Conservation (phyloP, 345 rosid genomes). For the Eucalyptus sp. region DNA sequence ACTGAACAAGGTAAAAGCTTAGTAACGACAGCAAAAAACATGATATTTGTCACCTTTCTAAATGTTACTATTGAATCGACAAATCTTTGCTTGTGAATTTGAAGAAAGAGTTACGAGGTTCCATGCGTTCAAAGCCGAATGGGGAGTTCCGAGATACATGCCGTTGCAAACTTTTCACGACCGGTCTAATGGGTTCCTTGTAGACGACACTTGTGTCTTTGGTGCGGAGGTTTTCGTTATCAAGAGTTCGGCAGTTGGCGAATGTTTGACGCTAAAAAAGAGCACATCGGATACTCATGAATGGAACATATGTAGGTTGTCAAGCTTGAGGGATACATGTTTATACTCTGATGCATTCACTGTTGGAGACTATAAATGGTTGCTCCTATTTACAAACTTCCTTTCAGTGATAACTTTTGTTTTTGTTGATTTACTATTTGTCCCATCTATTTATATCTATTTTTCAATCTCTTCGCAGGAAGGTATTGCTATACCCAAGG, state of each 20-base stretch:
- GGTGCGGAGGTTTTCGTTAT: not conserved
- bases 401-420: not conserved
- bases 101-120: not conserved
- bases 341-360: not conserved
- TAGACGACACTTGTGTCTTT: not conserved
- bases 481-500: not conserved
- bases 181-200: not conserved
- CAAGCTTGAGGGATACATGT: not conserved
- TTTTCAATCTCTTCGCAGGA: not conserved
- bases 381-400: not conserved
- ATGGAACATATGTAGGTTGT: not conserved
- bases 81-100: not conserved
- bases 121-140: accelerated
- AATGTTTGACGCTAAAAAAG: not conserved
- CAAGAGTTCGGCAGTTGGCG: not conserved
- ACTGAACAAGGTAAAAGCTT: not conserved
- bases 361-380: not conserved
- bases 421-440: not conserved
- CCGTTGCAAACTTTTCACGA: accelerated
- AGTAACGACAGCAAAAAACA: not conserved
- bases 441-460: not conserved
- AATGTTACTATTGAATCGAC: not conserved
- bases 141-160: not conserved
- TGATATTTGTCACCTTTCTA: not conserved
- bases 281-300: accelerated